Conservation (phyloP, 805 yeast genomes). For the Pichia exigua region DNA sequence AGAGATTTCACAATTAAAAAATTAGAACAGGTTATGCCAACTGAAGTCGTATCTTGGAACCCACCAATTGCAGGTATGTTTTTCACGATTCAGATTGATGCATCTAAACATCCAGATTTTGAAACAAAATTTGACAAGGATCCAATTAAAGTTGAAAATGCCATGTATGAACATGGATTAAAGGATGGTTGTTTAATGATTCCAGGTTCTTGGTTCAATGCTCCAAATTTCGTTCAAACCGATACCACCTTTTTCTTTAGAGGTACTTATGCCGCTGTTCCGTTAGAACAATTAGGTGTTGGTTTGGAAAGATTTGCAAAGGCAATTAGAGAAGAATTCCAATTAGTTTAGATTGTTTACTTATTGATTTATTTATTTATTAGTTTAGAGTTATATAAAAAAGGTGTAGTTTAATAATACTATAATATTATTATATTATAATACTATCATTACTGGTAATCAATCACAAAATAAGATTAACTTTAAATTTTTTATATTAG, state of each 20-base stretch:
- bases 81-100: slow-evolving; percentile 66
- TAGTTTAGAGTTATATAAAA: neutral
- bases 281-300: slow-evolving; percentile 48
- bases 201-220: slow-evolving; percentile 78
- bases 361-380: neutral
- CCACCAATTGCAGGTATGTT: slow-evolving; percentile 87
- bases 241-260: slow-evolving; percentile 61
- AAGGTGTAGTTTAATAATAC: neutral
- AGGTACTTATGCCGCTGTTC: slow-evolving; percentile 85
- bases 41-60: slow-evolving; percentile 31
- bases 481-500: slow-evolving; percentile 2
- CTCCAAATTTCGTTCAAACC: slow-evolving; percentile 38
- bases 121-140: slow-evolving; percentile 47
- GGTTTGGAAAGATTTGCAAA: slow-evolving; percentile 65
- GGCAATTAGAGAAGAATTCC: slow-evolving; percentile 52
- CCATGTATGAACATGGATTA: slow-evolving; percentile 54
- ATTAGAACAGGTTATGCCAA: slow-evolving; percentile 50
- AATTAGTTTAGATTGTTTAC: slow-evolving; percentile 20
- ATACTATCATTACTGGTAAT: no score
- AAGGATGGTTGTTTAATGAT: slow-evolving; percentile 60
- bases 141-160: slow-evolving; percentile 55
- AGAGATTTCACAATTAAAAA: slow-evolving; percentile 84
- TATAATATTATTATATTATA: no score
- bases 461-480: neutral
- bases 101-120: slow-evolving; percentile 73